Conservation (phyloP, 345 rosid species). For the Dipteronia sinensis region DNA sequence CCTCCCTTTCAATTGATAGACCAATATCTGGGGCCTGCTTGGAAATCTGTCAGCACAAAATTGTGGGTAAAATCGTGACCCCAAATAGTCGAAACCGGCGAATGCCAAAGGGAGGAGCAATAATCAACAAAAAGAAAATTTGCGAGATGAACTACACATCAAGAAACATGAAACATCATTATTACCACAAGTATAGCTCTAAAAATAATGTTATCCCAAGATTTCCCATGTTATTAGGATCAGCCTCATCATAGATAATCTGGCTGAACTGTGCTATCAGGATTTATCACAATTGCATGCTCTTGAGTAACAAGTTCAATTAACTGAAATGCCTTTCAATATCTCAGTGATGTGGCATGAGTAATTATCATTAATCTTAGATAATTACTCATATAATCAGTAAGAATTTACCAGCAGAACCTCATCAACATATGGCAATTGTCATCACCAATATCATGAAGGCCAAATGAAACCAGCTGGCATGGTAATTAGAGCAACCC, state of each 20-base stretch:
- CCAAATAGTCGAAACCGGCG: not conserved
- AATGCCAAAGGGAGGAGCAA: not conserved
- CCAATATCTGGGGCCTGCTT: constrained; percentile 54
- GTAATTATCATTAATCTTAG: not conserved
- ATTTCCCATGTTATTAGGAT: constrained; percentile 1
- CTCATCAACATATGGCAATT: not conserved
- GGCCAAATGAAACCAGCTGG: not conserved
- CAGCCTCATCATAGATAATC: not conserved
- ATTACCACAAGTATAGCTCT: not conserved
- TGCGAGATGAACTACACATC: not conserved
- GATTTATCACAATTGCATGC: not conserved
- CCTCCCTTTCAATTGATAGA: constrained; percentile 75
- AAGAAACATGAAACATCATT: not conserved
- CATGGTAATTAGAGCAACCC: not conserved
- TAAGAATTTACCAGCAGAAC: not conserved
- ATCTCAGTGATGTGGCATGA: not conserved
- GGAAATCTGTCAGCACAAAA: constrained; percentile 48
- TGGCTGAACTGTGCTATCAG: not conserved
- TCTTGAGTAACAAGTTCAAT: too few relatives aligned
- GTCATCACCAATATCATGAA: not conserved
- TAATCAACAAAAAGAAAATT: not conserved
- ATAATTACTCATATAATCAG: not conserved
- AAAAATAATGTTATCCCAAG: not conserved
- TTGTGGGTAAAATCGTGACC: not conserved
- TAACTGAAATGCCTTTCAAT: not conserved